Evolutionary conservation across 148 eudicot species (phyloP).

Genomic region (Bassia scoparia): DNA sequence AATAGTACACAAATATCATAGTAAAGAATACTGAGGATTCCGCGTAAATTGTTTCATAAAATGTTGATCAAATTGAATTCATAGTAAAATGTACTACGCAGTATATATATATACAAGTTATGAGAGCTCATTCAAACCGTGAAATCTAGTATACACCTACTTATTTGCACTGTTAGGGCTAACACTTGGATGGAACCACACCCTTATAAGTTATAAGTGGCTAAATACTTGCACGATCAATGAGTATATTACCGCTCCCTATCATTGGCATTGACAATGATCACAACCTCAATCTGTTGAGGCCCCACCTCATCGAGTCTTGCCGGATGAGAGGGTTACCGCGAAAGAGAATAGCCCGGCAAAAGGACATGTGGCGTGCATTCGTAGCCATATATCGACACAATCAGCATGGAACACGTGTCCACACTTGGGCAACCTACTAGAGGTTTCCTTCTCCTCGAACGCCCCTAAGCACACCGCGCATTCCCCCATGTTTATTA

Average conservation of each 20-base stretch:
- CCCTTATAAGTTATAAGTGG: neutral
- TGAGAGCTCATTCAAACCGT: too few relatives aligned
- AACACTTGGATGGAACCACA: neutral
- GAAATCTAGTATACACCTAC: too few relatives aligned
- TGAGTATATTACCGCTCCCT: neutral
- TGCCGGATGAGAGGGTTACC: neutral
- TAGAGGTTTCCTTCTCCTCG: slow-evolving; percentile 14
- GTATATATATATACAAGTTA: too few relatives aligned
- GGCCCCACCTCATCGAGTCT: neutral
- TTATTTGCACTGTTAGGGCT: too few relatives aligned
- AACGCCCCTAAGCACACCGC: slow-evolving; percentile 29
- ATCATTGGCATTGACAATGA: slow-evolving; percentile 9
- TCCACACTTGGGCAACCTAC: slow-evolving; percentile 23
- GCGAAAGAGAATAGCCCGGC: slow-evolving; percentile 23
- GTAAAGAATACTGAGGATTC: too few relatives aligned
- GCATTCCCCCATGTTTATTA: slow-evolving; percentile 18
- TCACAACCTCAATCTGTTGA: slow-evolving; percentile 6
- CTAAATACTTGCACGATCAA: neutral
- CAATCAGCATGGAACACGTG: slow-evolving; percentile 28
- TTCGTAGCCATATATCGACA: slow-evolving; percentile 17
- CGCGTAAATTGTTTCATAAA: too few relatives aligned
- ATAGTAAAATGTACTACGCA: too few relatives aligned
- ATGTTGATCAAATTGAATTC: too few relatives aligned
- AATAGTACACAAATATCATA: too few relatives aligned
- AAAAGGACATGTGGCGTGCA: slow-evolving; percentile 27